Conservation (phyloP, 305 asterid species). For the Plantago coronopus region DNA sequence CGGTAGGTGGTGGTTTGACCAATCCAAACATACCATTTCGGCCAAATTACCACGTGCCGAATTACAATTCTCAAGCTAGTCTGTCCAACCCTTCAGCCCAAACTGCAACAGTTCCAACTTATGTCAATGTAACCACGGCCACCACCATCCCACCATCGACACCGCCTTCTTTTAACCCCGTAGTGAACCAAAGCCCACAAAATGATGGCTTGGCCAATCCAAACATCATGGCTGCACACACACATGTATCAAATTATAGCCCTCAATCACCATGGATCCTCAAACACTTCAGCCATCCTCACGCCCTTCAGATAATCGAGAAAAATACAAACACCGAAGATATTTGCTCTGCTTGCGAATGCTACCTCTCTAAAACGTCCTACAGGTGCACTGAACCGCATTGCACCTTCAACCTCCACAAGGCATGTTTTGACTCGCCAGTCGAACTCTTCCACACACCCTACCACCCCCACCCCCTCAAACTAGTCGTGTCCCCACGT, state of each 20-base stretch:
- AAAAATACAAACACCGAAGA: slow-evolving; percentile 27
- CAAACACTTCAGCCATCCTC: slow-evolving; percentile 66
- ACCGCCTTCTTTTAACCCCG: no score
- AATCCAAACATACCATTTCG: slow-evolving; percentile 14
- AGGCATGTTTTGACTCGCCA: slow-evolving; percentile 56
- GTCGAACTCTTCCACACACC: slow-evolving; percentile 42
- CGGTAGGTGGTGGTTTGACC: slow-evolving; percentile 1
- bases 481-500: slow-evolving; percentile 44
- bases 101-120: no score
- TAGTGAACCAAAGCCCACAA: no score
- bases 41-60: slow-evolving; percentile 6
- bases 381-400: slow-evolving; percentile 47
- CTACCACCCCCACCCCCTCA: slow-evolving; percentile 60
- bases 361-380: slow-evolving; percentile 37
- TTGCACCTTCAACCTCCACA: slow-evolving; percentile 61
- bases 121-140: no score
- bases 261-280: slow-evolving; percentile 29
- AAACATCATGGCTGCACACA: background rate
- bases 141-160: no score
- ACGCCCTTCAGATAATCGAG: slow-evolving; percentile 34
- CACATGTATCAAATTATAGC: slow-evolving; percentile 7
- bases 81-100: background rate
- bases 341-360: slow-evolving; percentile 55
- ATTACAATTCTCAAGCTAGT: slow-evolving; percentile 1
- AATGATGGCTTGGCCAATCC: no score